Evolutionary conservation across 1,284 basidiomycete genomes (phyloP).

Genomic region (Ceratobasidium sp.): DNA sequence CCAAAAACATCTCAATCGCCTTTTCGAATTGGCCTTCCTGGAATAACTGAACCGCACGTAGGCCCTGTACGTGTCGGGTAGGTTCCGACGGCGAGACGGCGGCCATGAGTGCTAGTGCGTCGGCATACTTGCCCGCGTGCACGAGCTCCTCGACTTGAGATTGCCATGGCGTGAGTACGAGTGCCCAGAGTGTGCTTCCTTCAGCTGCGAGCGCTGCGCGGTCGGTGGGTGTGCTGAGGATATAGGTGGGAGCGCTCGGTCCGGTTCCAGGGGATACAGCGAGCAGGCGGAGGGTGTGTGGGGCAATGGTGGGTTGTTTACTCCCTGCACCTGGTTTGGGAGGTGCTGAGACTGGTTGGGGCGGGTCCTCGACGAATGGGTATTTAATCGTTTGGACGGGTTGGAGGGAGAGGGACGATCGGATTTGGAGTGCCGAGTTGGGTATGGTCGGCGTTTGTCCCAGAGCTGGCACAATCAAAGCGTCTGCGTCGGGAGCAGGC

Average conservation of each 20-base stretch:
- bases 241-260: constrained; percentile 60
- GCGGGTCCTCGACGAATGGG: constrained; percentile 57
- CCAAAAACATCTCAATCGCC: constrained; percentile 88
- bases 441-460: constrained; percentile 29
- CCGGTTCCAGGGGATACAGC: constrained; percentile 59
- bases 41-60: constrained; percentile 82
- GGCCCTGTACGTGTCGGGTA: constrained; percentile 60
- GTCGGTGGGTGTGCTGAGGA: constrained; percentile 77
- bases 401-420: constrained; percentile 73
- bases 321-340: background rate
- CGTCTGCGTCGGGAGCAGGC: constrained; percentile 47
- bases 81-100: constrained; percentile 10
- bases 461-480: constrained; percentile 45
- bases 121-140: constrained; percentile 70
- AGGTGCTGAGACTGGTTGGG: constrained; percentile 43
- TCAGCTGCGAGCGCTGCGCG: constrained; percentile 63
- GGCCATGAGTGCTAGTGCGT: constrained; percentile 83
- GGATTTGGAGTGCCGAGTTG: constrained; percentile 69
- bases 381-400: constrained; percentile 70
- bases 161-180: constrained; percentile 75
- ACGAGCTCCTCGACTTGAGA: constrained; percentile 89
- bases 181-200: constrained; percentile 79
- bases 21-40: constrained; percentile 68
- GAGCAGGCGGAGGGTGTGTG: constrained; percentile 60
- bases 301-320: constrained; percentile 12